Conservation (phyloP, 1,139 yeast genomes). For the Pichia sp. region DNA sequence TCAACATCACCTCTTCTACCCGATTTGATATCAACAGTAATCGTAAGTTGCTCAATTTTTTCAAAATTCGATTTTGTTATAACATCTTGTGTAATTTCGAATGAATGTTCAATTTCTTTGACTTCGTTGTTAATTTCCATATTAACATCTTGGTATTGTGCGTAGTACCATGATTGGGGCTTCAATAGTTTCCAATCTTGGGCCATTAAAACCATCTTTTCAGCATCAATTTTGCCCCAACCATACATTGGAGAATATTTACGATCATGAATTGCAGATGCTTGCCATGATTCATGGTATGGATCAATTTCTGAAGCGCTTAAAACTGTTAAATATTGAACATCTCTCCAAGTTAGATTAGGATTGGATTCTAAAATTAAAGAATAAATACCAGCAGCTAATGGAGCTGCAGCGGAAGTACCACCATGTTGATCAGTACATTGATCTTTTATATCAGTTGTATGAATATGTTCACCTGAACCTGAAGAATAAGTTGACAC, state of each 20-base stretch:
- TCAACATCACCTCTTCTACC: constrained; percentile 64
- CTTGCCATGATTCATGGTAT: constrained; percentile 66
- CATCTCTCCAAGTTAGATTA: constrained; percentile 89
- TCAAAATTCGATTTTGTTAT: constrained; percentile 55
- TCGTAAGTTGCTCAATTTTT: constrained; percentile 78
- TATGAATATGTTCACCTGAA: constrained; percentile 81
- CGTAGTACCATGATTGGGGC: constrained; percentile 81
- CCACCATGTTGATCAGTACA: constrained; percentile 87
- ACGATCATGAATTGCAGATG: constrained; percentile 47
- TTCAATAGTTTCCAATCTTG: constrained; percentile 74
- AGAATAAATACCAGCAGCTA: constrained; percentile 92
- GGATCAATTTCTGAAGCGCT: constrained; percentile 67
- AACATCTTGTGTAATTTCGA: constrained; percentile 45
- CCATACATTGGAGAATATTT: constrained; percentile 84
- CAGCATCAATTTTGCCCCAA: constrained; percentile 88
- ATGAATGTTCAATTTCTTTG: constrained; percentile 24
- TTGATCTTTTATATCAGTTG: constrained; percentile 72
- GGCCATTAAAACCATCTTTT: constrained; percentile 66
- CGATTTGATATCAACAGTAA: constrained; percentile 66
- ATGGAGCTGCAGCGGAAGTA: constrained; percentile 97
- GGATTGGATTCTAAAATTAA: constrained; percentile 79
- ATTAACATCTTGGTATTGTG: constrained; percentile 36
- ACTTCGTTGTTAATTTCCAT: constrained; percentile 19
- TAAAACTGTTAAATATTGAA: constrained; percentile 75
- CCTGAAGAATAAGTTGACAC: constrained; percentile 96